Conservation (phyloP, 2,329 filamentous ascomycete genomes). For the Pseudogymnoascus sp. region DNA sequence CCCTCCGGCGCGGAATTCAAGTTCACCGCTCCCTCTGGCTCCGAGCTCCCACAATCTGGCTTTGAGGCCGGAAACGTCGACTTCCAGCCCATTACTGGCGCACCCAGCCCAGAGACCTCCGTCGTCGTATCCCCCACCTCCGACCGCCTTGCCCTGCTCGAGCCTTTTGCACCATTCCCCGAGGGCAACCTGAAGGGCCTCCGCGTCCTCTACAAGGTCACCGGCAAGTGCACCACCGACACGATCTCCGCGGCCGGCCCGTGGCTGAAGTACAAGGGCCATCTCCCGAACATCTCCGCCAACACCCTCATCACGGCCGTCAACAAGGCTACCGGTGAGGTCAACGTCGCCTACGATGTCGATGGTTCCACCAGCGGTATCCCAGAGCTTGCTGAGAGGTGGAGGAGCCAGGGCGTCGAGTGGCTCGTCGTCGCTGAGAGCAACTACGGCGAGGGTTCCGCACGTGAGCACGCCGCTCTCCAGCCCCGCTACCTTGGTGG, state of each 20-base stretch:
- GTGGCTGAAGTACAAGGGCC: constrained; percentile 99
- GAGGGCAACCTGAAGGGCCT: constrained; percentile 64
- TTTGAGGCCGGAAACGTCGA: constrained; percentile 72
- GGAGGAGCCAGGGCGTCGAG: constrained; percentile 65
- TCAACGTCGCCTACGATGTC: constrained; percentile 84
- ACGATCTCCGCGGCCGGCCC: constrained; percentile 95
- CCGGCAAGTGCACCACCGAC: constrained; percentile 97
- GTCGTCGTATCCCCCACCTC: constrained; percentile 83
- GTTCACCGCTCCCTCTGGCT: constrained; percentile 71
- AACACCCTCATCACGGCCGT: constrained; percentile 95
- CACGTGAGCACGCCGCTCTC: constrained; percentile 80
- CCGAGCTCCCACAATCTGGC: constrained; percentile 49
- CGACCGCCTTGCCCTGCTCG: constrained; percentile 78
- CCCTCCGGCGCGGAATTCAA: constrained; percentile 74
- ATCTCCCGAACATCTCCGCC: constrained; percentile 92
- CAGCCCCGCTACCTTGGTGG: constrained; percentile 88
- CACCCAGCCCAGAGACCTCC: constrained; percentile 60
- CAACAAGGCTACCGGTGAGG: constrained; percentile 86
- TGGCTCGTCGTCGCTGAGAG: constrained; percentile 97
- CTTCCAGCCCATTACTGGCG: constrained; percentile 64
- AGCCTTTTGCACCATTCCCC: constrained; percentile 84
- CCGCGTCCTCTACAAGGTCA: constrained; percentile 88
- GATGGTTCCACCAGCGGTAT: constrained; percentile 70
- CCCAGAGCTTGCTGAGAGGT: constrained; percentile 75
- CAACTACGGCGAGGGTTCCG: constrained; percentile 91